These are phyloP conservation scores for Mortierella antarctica DNA, from an alignment of 192 early-diverging fungal species.

Conservation along the genomic window DNA sequence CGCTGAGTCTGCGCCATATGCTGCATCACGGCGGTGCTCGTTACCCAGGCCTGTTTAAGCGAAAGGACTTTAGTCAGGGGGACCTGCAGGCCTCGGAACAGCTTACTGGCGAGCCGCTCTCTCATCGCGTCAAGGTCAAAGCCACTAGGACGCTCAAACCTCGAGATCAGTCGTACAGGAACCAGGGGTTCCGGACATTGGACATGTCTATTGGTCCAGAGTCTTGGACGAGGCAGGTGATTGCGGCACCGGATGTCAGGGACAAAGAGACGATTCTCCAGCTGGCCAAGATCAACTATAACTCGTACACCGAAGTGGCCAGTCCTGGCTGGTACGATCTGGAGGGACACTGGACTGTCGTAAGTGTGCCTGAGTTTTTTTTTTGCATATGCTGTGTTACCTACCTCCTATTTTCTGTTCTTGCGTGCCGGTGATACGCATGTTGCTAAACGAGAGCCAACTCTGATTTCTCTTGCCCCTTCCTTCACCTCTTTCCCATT, in stretches of 20 bases:
- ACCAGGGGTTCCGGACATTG: slow-evolving; percentile 34
- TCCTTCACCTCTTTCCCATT: neutral
- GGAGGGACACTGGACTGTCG: slow-evolving; percentile 71
- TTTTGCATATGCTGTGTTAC: neutral
- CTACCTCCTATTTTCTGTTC: neutral
- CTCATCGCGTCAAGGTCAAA: slow-evolving; percentile 25
- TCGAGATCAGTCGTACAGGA: slow-evolving; percentile 21
- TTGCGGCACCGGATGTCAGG: slow-evolving; percentile 73
- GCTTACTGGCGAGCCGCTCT: slow-evolving; percentile 21
- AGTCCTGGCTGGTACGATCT: slow-evolving; percentile 76
- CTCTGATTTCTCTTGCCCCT: neutral
- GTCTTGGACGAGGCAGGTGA: slow-evolving; percentile 26
- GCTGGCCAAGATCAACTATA: slow-evolving; percentile 84
- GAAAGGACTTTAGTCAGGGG: slow-evolving; percentile 19
- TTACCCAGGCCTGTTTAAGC: slow-evolving; percentile 46
- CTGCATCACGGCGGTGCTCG: slow-evolving; percentile 45
- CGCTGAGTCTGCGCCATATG: slow-evolving; percentile 48
- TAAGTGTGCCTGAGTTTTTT: slow-evolving; percentile 30
- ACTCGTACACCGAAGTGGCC: slow-evolving; percentile 80
- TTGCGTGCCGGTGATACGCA: neutral
- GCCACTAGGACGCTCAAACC: slow-evolving; percentile 20
- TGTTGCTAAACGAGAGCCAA: neutral
- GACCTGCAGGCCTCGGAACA: slow-evolving; percentile 20
- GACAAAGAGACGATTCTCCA: slow-evolving; percentile 78
- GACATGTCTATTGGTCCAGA: slow-evolving; percentile 30